Percentiles rank a stretch among this genome's conserved stretches.
These are phyloP conservation scores for Rhynchosporium secalis DNA, from an alignment of 2,329 filamentous ascomycete genomes.

Conservation along the genomic window DNA sequence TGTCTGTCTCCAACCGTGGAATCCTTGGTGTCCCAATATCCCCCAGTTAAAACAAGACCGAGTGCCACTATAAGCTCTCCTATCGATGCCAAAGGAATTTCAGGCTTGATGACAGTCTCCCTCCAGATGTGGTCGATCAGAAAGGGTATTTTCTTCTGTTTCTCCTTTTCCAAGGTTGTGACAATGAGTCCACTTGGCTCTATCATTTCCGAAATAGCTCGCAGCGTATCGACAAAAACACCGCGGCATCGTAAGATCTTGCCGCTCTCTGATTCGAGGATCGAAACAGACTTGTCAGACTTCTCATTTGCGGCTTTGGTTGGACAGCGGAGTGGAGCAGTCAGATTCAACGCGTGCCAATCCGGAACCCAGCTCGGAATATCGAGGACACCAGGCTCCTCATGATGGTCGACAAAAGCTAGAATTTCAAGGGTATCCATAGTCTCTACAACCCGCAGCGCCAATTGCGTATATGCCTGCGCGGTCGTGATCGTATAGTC, in stretches of 20 bases:
- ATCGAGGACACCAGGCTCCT: conserved; percentile 17
- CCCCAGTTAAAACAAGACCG: not conserved
- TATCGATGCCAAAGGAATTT: conserved; percentile 13
- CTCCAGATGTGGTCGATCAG: conserved; percentile 24
- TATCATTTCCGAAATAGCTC: conserved; percentile 20
- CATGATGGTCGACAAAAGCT: conserved; percentile 24
- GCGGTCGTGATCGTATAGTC: conserved; percentile 20
- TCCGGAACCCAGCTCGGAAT: conserved; percentile 26
- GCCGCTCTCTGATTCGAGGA: conserved; percentile 8
- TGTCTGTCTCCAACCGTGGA: conserved; percentile 16
- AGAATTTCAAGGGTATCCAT: conserved; percentile 22
- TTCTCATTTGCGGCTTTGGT: conserved; percentile 14
- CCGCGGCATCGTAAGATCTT: conserved; percentile 18
- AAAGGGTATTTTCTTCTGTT: conserved; percentile 21
- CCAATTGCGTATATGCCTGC: conserved; percentile 20
- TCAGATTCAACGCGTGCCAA: conserved; percentile 22
- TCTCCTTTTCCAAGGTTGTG: conserved; percentile 22
- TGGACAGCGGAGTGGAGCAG: conserved; percentile 20
- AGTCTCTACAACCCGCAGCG: conserved; percentile 18
- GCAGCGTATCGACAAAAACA: conserved; percentile 18
- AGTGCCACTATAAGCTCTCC: not conserved
- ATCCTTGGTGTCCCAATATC: not conserved
- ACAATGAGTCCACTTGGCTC: conserved; percentile 21
- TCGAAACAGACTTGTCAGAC: conserved; percentile 6
- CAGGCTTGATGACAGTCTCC: conserved; percentile 11